phyloP scores from a whole-genome alignment of 176 grass and related monocot genomes.

The Oryza longistaminata region DNA sequence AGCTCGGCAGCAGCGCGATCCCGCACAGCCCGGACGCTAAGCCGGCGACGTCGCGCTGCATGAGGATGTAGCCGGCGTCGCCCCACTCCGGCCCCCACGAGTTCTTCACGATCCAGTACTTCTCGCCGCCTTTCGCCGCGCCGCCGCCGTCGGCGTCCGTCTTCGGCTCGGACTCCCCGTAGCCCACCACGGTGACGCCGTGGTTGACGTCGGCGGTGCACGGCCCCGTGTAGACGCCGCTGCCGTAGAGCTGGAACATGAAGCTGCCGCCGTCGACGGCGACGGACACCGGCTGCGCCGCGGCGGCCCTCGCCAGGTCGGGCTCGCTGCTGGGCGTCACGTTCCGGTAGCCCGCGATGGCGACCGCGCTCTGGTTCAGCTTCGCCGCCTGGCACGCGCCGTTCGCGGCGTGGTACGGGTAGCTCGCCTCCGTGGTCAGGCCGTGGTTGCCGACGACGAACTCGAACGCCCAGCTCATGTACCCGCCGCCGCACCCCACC shows the following conservation, averaged over 20 bases:
- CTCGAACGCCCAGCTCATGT: conserved; percentile 41
- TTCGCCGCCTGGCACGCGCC: conserved; percentile 40
- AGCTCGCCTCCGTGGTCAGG: conserved; percentile 52
- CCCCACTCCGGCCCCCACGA: conserved; percentile 74
- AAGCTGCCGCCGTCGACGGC: conserved; percentile 46
- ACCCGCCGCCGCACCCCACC: conserved; percentile 57
- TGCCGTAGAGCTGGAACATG: conserved; percentile 57
- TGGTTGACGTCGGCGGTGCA: conserved; percentile 56
- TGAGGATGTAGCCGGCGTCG: conserved; percentile 53
- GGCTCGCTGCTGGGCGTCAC: conserved; percentile 57
- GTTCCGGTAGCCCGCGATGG: conserved; percentile 41
- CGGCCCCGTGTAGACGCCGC: conserved; percentile 63
- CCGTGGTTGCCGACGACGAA: conserved; percentile 56
- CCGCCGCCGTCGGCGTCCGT: background rate
- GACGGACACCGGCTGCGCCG: conserved; percentile 57
- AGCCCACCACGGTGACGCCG: conserved; percentile 64
- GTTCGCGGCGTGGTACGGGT: conserved; percentile 48
- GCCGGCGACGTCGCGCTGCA: conserved; percentile 36
- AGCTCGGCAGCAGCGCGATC: conserved; percentile 48
- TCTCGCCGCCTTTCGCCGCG: background rate
- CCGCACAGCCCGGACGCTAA: conserved; percentile 48
- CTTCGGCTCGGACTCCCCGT: conserved; percentile 40
- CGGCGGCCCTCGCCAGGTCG: conserved; percentile 44
- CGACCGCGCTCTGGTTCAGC: conserved; percentile 35
- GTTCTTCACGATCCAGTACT: conserved; percentile 74